Percentiles rank a stretch among this genome's conserved stretches.
Conservation (phyloP, 2,329 filamentous ascomycete species). For the Aureobasidium sp. region DNA sequence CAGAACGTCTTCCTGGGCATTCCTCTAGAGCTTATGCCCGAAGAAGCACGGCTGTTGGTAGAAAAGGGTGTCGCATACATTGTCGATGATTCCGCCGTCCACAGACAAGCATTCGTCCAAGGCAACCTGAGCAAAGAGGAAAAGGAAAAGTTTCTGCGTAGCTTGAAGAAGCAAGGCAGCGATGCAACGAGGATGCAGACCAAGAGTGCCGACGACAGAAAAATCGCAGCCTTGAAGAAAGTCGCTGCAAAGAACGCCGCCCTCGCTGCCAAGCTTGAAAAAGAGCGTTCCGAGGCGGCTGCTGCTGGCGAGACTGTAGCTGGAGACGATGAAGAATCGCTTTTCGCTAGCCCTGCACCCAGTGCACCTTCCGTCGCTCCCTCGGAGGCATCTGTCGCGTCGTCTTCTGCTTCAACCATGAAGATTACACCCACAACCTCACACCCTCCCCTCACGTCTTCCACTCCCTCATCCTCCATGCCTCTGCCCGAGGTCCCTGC, state of each 20-base stretch:
- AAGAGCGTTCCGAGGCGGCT: conserved; percentile 3
- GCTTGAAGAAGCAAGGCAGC: conserved; percentile 46
- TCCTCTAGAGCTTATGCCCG: conserved; percentile 80
- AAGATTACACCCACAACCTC: conserved; percentile 44
- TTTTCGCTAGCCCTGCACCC: neutral
- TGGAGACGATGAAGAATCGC: conserved; percentile 9
- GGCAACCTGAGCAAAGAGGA: conserved; percentile 46
- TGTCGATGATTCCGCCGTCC: conserved; percentile 67
- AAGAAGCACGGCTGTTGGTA: conserved; percentile 76
- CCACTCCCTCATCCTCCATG: conserved; percentile 20
- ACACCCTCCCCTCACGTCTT: conserved; percentile 31
- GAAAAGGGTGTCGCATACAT: conserved; percentile 68
- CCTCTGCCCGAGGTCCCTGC: conserved; percentile 28
- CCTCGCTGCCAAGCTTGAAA: neutral
- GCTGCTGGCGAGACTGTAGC: neutral
- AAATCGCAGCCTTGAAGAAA: conserved; percentile 42
- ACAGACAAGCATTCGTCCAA: conserved; percentile 52
- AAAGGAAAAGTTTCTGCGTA: conserved; percentile 52
- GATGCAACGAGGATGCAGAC: conserved; percentile 39
- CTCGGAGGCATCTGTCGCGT: neutral
- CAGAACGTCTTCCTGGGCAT: conserved; percentile 57
- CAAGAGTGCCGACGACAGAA: conserved; percentile 41
- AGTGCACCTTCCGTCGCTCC: conserved; percentile 3
- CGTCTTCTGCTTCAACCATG: conserved; percentile 4
- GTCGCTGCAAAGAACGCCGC: conserved; percentile 43